A percentile compares a stretch with the other conserved stretches of the same genome.
phyloP scores from a whole-genome alignment of 1,284 basidiomycete genomes.

The Ustilago shanxiensis region DNA sequence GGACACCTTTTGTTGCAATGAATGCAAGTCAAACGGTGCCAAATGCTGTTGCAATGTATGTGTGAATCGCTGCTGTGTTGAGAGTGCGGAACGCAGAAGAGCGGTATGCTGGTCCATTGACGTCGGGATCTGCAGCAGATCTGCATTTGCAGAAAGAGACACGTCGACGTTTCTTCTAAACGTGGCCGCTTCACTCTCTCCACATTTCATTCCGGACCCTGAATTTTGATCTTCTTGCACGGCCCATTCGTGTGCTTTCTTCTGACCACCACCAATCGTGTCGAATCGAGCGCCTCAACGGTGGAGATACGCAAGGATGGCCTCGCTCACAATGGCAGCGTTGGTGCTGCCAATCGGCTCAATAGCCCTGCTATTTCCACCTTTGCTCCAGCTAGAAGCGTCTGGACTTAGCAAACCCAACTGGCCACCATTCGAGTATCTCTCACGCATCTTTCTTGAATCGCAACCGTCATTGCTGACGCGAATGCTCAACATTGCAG shows the following conservation, averaged over 20 bases:
- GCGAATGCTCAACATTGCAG: slow-evolving; percentile 1
- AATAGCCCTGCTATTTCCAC: slow-evolving; percentile 24
- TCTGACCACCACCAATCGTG: slow-evolving; percentile 1
- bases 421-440: slow-evolving; percentile 41
- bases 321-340: slow-evolving; percentile 24
- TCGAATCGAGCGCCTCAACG: neutral
- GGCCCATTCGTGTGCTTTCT: neutral
- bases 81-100: too few relatives aligned
- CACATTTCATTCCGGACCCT: slow-evolving; percentile 19
- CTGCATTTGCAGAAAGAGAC: neutral
- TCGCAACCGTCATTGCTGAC: slow-evolving; percentile 21
- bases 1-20: neutral
- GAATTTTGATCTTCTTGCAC: slow-evolving; percentile 1
- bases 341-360: slow-evolving; percentile 29
- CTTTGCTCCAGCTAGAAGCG: slow-evolving; percentile 31
- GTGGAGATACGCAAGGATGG: slow-evolving; percentile 9
- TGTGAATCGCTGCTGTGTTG: too few relatives aligned
- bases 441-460: slow-evolving; percentile 12
- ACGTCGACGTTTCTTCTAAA: slow-evolving; percentile 7
- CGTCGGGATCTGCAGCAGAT: neutral
- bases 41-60: too few relatives aligned
- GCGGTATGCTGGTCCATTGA: neutral
- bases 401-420: slow-evolving; percentile 2
- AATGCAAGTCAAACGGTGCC: neutral
- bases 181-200: slow-evolving; percentile 4